These are phyloP conservation scores for Ganoderma lingzhi DNA, from an alignment of 1,284 basidiomycete species.

Conservation along the genomic window DNA sequence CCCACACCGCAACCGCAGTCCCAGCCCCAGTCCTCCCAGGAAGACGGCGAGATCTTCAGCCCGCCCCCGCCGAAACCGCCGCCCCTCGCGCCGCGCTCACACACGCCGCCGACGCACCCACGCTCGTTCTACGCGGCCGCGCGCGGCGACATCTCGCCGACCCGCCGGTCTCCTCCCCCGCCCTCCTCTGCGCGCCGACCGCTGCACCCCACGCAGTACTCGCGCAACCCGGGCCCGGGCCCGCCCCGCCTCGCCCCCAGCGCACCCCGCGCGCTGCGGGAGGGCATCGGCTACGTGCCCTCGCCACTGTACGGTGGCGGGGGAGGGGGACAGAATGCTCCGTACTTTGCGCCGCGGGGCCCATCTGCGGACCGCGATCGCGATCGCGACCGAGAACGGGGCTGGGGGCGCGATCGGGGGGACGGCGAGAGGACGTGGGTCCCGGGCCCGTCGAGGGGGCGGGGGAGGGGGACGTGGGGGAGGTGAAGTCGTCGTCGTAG, in stretches of 20 bases:
- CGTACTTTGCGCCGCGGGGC: conserved; percentile 43
- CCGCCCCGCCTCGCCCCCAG: conserved; percentile 54
- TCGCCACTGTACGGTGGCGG: conserved; percentile 29
- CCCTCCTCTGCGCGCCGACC: conserved; percentile 34
- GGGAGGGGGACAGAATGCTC: conserved; percentile 29
- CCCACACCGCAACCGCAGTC: conserved; percentile 6
- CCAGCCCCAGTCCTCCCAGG: conserved; percentile 46
- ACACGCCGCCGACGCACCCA: conserved; percentile 56
- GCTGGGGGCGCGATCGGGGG: conserved; percentile 31
- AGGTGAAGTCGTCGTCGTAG: conserved; percentile 15
- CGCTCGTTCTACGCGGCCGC: conserved; percentile 47
- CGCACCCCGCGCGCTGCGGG: conserved; percentile 61
- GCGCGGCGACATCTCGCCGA: conserved; percentile 32
- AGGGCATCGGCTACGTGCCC: conserved; percentile 36
- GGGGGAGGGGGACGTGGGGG: conserved; percentile 26
- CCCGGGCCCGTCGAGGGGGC: conserved; percentile 29
- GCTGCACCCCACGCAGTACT: conserved; percentile 37
- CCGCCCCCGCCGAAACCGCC: conserved; percentile 44
- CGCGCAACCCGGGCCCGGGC: conserved; percentile 32
- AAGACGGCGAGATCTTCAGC: conserved; percentile 64
- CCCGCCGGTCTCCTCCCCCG: conserved; percentile 37
- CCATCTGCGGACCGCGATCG: conserved; percentile 53
- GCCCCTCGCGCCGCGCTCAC: conserved; percentile 45
- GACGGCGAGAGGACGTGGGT: conserved; percentile 28
- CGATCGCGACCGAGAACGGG: conserved; percentile 23